These are phyloP conservation scores for Aspergillus thermomutatus DNA, from an alignment of 2,329 filamentous ascomycete species.

Conservation along the genomic window DNA sequence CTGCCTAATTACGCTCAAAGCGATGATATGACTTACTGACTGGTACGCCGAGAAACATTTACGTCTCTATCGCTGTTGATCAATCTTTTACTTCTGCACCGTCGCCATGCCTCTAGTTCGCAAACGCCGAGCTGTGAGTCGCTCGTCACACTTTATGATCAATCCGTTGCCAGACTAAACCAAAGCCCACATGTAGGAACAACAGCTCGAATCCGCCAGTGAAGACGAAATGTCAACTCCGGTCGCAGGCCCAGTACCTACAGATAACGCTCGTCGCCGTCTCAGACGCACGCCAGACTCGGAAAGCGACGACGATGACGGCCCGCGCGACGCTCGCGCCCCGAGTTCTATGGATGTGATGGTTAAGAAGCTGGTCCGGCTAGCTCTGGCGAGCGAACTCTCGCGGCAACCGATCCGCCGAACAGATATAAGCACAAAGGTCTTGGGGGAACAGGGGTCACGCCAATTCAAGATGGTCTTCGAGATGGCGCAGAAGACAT, in stretches of 20 bases:
- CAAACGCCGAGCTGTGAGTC: conserved; percentile 30
- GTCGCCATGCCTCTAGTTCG: conserved; percentile 25
- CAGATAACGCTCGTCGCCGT: conserved; percentile 8
- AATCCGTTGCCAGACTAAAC: not conserved
- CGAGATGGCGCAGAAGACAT: conserved; percentile 67
- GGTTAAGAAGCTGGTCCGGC: conserved; percentile 60
- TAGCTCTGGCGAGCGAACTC: conserved; percentile 60
- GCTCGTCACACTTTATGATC: not conserved
- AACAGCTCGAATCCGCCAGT: conserved; percentile 5
- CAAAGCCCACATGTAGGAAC: not conserved
- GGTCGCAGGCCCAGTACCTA: conserved; percentile 2
- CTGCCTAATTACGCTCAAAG: not conserved
- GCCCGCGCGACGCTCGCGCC: conserved; percentile 19
- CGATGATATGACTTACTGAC: not conserved
- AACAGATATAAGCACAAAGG: conserved; percentile 58
- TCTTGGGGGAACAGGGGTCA: conserved; percentile 65
- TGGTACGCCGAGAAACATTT: not conserved
- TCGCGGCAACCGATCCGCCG: conserved; percentile 56
- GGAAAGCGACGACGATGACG: conserved; percentile 12
- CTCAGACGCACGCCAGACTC: conserved; percentile 11
- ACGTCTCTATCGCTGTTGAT: not conserved
- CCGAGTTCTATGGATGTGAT: conserved; percentile 39
- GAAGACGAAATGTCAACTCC: conserved; percentile 8
- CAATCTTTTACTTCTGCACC: not conserved
- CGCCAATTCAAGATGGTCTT: conserved; percentile 76